Evolutionary conservation across 129 eudicot species (phyloP).

Genomic region (Flaveria robusta): DNA sequence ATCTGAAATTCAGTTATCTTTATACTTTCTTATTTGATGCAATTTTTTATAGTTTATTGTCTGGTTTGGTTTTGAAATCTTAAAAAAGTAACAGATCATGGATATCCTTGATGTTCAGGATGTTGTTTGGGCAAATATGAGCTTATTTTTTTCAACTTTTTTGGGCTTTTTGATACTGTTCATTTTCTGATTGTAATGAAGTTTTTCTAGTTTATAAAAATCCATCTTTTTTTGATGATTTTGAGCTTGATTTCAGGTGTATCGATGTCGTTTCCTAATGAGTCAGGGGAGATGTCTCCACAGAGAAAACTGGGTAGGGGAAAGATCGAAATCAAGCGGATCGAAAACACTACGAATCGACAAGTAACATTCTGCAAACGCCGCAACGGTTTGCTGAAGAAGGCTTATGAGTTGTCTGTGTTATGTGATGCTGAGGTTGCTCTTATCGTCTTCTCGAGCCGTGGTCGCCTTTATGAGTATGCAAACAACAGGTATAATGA

Average conservation of each 20-base stretch:
- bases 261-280: slow-evolving; percentile 56
- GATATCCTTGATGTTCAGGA: slow-evolving; percentile 37
- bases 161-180: slow-evolving; percentile 35
- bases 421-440: slow-evolving; percentile 92
- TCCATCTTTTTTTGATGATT: slow-evolving; percentile 2
- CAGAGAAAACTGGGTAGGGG: slow-evolving; percentile 73
- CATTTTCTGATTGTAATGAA: slow-evolving; percentile 18
- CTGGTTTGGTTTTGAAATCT: slow-evolving; percentile 19
- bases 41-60: slow-evolving; percentile 26
- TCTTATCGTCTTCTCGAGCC: slow-evolving; percentile 70
- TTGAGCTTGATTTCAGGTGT: slow-evolving; percentile 34
- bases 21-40: slow-evolving; percentile 33
- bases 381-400: slow-evolving; percentile 77
- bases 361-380: slow-evolving; percentile 81
- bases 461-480: slow-evolving; percentile 75
- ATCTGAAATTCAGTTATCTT: slow-evolving; percentile 29
- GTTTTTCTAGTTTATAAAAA: slow-evolving; percentile 28
- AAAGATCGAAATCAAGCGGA: slow-evolving; percentile 78
- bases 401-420: slow-evolving; percentile 81
- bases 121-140: slow-evolving; percentile 44
- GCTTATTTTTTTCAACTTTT: slow-evolving; percentile 36
- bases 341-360: slow-evolving; percentile 73
- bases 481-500: slow-evolving; percentile 56
- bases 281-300: slow-evolving; percentile 67
- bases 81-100: slow-evolving; percentile 41